Percentiles rank a stretch among this genome's conserved stretches.
Evolutionary conservation across 2,329 filamentous ascomycete genomes (phyloP).

Genomic region (Cordyceps farinosa): DNA sequence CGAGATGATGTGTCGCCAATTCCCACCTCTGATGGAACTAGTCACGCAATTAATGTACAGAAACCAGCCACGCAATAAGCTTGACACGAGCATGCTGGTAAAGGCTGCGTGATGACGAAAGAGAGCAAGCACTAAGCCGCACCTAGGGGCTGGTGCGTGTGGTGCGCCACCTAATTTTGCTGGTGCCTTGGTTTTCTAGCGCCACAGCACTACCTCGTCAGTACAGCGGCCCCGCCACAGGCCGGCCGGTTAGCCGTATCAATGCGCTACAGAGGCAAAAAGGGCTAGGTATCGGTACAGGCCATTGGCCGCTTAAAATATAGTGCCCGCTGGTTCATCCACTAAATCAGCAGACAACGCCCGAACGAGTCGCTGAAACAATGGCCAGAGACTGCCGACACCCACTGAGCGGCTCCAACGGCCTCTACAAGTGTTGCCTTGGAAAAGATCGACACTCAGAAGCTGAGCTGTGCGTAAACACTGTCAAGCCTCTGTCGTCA

Average conservation of each 20-base stretch:
- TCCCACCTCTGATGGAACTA: background rate
- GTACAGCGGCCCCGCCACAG: background rate
- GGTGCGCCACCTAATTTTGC: slow-evolving; percentile 1
- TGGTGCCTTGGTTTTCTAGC: slow-evolving; percentile 2
- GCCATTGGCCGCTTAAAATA: background rate
- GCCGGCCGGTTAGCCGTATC: background rate
- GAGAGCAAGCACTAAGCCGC: background rate
- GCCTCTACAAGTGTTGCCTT: background rate
- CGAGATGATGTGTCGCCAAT: background rate
- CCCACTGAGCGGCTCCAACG: background rate
- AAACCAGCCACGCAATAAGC: background rate
- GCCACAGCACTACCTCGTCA: background rate
- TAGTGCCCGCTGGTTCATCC: slow-evolving; percentile 3
- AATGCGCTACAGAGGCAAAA: background rate
- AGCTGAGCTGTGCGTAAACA: background rate
- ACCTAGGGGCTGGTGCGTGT: background rate
- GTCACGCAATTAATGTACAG: background rate
- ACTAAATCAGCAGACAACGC: background rate
- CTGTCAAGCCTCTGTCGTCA: slow-evolving; percentile 12
- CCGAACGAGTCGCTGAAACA: background rate
- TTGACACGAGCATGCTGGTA: background rate
- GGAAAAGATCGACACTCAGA: slow-evolving; percentile 1
- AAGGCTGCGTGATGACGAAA: slow-evolving; percentile 4
- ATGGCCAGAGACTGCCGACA: background rate
- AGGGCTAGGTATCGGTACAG: too few relatives aligned